Evolutionary conservation across 768 basidiomycete genomes (phyloP), one percentile per base, ranked within the genome.

Genomic region (Sporobolomyces pararoseus): DNA sequence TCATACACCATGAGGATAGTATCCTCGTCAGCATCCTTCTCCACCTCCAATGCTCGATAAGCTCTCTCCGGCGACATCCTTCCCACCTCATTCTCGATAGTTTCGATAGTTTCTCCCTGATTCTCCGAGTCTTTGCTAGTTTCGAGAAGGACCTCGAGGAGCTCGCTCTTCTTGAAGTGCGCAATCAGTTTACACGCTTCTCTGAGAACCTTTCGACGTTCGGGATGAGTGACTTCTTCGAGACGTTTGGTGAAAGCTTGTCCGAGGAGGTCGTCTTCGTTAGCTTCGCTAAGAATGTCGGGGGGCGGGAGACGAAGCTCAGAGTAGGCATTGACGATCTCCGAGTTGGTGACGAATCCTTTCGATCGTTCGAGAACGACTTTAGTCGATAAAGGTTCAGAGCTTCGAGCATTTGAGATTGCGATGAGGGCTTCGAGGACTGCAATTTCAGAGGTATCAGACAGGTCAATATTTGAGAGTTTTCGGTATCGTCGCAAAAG

Each of bases 1-100:
- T 81, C 77, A 77, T 83, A 91, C 13, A 91, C 84, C 7, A 86
- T 87, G 72, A 89, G 82, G 35, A 93, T 77, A 85, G 91, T 83
- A 52, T 81, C 78, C 76, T 83, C 90, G 17, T 91, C 84, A 2
- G 85, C 87, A 72, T 89, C 82, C 35, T 91, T 77, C 85, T 87
- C 86, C 32, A 88, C 83, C 72, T 88, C 89, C 37, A 92, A 81
- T 27, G 86, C 85, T 62, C 83, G 81, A 77, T 89, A 91, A 44
- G 91, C 91, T 71, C 83, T 83, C 59, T 85, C 84, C 10, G 87
- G 86, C 35, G 84, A 86, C 85, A 92, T 75, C 51, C 64, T 68
- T 4, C 67, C 65, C 68, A 69, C 65, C 27, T 44, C 66, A 7
- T 35, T 25, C n/a, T 7, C 34, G 49, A 19, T 39, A 9, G 19